Evolutionary conservation across 768 basidiomycete species (phyloP).

Genomic region (Dacryopinax primogenitus): DNA sequence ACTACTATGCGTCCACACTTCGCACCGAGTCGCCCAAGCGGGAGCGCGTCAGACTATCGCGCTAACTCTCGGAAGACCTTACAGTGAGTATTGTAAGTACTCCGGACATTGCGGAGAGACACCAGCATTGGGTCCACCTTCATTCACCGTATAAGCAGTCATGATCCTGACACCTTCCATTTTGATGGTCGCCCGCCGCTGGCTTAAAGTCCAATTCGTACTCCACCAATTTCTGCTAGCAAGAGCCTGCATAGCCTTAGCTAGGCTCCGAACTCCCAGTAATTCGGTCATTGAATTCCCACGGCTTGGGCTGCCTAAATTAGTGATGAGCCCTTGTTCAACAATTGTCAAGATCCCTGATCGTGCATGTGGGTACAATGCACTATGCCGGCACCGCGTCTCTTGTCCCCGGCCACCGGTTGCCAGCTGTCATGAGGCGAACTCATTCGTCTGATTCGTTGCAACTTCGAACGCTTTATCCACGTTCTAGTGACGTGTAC

Average conservation of each 20-base stretch:
- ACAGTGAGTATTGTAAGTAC: neutral
- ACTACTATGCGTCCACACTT: neutral
- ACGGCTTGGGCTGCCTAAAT: neutral
- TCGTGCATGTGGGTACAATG: conserved; percentile 2
- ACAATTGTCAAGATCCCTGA: conserved; percentile 8
- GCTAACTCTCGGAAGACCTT: neutral
- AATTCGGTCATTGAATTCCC: neutral
- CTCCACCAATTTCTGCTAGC: neutral
- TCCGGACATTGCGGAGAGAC: neutral
- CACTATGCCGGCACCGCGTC: too few species aligned
- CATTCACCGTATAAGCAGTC: neutral
- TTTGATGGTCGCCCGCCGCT: neutral
- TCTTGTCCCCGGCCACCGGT: neutral
- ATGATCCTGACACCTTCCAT: neutral
- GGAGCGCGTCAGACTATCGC: neutral
- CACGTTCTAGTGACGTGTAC: neutral
- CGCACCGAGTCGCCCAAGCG: neutral
- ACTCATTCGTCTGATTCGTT: neutral
- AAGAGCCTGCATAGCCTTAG: neutral
- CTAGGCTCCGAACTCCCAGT: neutral
- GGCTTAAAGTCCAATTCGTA: neutral
- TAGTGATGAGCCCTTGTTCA: neutral
- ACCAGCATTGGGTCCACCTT: neutral
- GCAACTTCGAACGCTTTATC: neutral
- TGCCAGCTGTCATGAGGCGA: neutral